phyloP scores from a whole-genome alignment of 2,329 filamentous ascomycete genomes.

The Xylaria hypoxylon region DNA sequence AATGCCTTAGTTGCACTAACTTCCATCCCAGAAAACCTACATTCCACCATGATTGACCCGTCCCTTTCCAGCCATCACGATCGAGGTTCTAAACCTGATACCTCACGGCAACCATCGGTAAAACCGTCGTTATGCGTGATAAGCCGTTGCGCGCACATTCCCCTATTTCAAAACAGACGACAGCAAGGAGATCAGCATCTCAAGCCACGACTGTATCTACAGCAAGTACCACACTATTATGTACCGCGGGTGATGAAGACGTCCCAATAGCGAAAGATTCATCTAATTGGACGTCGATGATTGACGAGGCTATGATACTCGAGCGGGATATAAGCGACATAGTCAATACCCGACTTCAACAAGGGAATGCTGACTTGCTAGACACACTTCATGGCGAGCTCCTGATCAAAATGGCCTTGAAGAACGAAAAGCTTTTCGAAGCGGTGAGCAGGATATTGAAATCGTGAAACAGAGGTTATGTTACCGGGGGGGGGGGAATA shows the following conservation, averaged over 20 bases:
- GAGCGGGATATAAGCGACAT: conserved; percentile 30
- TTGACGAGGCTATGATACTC: conserved; percentile 29
- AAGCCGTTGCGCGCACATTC: neutral
- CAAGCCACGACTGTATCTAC: conserved; percentile 34
- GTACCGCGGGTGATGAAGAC: neutral
- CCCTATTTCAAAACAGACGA: neutral
- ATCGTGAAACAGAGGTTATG: neutral
- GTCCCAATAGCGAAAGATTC: neutral
- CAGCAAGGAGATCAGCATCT: conserved; percentile 19
- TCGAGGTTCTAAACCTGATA: neutral
- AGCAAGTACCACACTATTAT: conserved; percentile 8
- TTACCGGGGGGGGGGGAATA: too few relatives aligned
- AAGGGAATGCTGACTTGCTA: conserved; percentile 16
- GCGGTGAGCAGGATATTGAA: conserved; percentile 12
- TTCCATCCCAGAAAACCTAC: neutral
- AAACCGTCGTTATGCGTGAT: neutral
- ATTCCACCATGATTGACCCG: neutral
- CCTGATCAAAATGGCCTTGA: conserved; percentile 29
- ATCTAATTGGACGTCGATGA: conserved; percentile 10
- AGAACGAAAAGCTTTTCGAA: conserved; percentile 18
- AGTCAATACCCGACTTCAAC: conserved; percentile 25
- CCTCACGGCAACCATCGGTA: neutral
- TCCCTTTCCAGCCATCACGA: neutral
- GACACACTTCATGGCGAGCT: conserved; percentile 26
- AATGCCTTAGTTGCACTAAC: neutral